phyloP scores from a whole-genome alignment of 2,329 filamentous ascomycete species.

The Verticillium tricorpus region DNA sequence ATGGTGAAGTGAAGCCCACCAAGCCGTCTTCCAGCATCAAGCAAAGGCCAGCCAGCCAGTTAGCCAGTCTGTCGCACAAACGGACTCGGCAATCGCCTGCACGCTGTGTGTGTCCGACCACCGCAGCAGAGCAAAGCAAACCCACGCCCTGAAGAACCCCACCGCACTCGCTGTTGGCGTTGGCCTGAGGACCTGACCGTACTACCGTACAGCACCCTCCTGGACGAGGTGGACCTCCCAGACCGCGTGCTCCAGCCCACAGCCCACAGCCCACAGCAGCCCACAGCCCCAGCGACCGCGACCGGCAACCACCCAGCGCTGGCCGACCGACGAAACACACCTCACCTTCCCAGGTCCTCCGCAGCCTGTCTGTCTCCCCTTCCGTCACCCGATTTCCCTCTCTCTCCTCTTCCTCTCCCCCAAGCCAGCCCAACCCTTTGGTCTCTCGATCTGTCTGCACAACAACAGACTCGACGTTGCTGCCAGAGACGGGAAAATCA shows the following conservation, averaged over 20 bases:
- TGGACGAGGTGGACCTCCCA: neutral
- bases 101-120: neutral
- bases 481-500: slow-evolving; percentile 30
- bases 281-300: neutral
- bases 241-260: neutral
- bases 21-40: neutral
- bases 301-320: slow-evolving; percentile 7
- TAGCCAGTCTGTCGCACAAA: neutral
- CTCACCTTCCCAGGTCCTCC: slow-evolving; percentile 5
- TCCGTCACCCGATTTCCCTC: slow-evolving; percentile 2
- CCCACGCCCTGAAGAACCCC: neutral
- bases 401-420: slow-evolving; percentile 3
- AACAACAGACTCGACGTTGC: slow-evolving; percentile 1
- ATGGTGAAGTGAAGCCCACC: neutral
- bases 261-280: neutral
- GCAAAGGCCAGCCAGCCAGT: neutral
- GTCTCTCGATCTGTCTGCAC: neutral
- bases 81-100: neutral
- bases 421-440: neutral
- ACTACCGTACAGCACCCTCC: neutral
- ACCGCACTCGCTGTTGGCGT: neutral
- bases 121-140: neutral
- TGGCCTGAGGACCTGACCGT: neutral
- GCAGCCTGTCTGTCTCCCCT: neutral
- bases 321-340: slow-evolving; percentile 8